These are phyloP conservation scores for Apiospora saccharicola DNA, from an alignment of 2,329 filamentous ascomycete genomes.

Conservation along the genomic window DNA sequence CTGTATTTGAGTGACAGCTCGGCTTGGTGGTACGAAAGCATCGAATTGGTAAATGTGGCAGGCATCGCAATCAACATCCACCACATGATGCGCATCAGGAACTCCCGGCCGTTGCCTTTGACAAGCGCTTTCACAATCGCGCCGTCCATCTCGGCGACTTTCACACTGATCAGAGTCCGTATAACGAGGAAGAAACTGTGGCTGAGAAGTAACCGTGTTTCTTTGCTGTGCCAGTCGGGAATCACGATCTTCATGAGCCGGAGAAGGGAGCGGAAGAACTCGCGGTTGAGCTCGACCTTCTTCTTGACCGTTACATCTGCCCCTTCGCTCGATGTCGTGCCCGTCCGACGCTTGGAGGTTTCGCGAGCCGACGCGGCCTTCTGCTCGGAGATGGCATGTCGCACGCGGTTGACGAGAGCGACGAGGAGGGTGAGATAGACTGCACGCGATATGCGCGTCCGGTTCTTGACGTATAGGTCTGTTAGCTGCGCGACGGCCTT, in stretches of 20 bases:
- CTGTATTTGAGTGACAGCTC: conserved; percentile 93
- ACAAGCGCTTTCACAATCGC: conserved; percentile 91
- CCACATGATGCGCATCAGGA: conserved; percentile 87
- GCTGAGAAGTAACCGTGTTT: conserved; percentile 83
- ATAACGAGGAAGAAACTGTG: conserved; percentile 94
- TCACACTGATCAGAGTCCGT: conserved; percentile 89
- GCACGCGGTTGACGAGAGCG: conserved; percentile 84
- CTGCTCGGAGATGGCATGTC: conserved; percentile 90
- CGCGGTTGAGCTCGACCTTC: conserved; percentile 91
- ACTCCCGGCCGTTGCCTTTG: conserved; percentile 88
- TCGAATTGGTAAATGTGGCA: conserved; percentile 97
- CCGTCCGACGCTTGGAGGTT: conserved; percentile 63
- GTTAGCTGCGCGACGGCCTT: conserved; percentile 72
- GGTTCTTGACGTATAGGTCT: conserved; percentile 77
- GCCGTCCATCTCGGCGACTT: conserved; percentile 96
- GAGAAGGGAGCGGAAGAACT: conserved; percentile 78
- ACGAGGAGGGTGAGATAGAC: conserved; percentile 85
- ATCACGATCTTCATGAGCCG: conserved; percentile 85
- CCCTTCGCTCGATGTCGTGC: conserved; percentile 54
- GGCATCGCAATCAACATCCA: conserved; percentile 98
- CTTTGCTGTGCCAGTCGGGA: conserved; percentile 88
- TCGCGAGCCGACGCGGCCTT: conserved; percentile 81
- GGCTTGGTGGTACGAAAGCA: conserved; percentile 98
- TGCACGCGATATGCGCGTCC: conserved; percentile 81
- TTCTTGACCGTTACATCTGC: conserved; percentile 48